Evolutionary conservation across 2,329 filamentous ascomycete species (phyloP).

Genomic region (Phialophora chinensis): DNA sequence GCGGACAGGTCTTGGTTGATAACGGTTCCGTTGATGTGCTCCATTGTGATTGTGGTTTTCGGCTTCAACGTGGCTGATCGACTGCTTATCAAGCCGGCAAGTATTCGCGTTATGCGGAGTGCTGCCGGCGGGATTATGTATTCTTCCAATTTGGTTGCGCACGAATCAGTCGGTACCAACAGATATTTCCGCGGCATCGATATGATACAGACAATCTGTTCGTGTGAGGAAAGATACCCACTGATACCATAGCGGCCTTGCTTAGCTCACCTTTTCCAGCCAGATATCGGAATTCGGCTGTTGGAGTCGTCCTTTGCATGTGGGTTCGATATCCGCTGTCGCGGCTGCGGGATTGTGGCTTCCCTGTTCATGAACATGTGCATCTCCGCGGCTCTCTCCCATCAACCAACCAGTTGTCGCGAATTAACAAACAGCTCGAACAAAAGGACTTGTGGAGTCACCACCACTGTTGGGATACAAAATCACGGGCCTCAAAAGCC

Average conservation of each 20-base stretch:
- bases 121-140: not conserved
- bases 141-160: not conserved
- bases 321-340: not conserved
- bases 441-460: not conserved
- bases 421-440: slow-evolving; percentile 2
- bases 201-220: not conserved
- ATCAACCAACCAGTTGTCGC: not conserved
- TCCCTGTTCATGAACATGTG: not conserved
- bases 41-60: slow-evolving; percentile 23
- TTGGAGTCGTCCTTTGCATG: not conserved
- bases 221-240: not conserved
- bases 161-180: not conserved
- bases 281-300: not conserved
- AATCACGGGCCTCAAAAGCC: not conserved
- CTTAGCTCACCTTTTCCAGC: not conserved
- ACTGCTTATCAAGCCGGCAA: not conserved
- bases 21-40: slow-evolving; percentile 31
- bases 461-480: not conserved
- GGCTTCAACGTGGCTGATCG: not conserved
- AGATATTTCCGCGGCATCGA: slow-evolving; percentile 11
- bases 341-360: not conserved
- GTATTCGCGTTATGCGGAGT: not conserved
- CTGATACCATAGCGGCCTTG: not conserved
- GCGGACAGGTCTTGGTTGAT: slow-evolving; percentile 28
- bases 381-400: slow-evolving; percentile 4